These are phyloP conservation scores for Yamadazyma aaseri DNA, from an alignment of 1,139 yeast genomes.

Conservation along the genomic window DNA sequence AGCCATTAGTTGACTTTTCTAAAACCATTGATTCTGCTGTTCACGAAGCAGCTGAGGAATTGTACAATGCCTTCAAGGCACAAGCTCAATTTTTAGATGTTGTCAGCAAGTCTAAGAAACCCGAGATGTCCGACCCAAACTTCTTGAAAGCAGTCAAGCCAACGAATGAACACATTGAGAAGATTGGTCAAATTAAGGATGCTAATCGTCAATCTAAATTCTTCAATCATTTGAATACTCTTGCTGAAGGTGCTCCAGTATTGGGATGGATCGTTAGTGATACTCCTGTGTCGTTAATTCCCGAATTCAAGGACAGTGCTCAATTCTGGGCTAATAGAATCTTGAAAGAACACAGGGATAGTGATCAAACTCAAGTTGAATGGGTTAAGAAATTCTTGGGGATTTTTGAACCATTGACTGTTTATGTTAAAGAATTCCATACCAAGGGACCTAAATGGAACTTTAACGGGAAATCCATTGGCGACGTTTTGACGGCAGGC, in stretches of 20 bases:
- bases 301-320: constrained; percentile 87
- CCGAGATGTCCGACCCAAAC: constrained; percentile 53
- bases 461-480: constrained; percentile 47
- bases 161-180: constrained; percentile 58
- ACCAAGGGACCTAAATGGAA: constrained; percentile 85
- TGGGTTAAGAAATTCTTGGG: constrained; percentile 74
- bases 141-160: constrained; percentile 66
- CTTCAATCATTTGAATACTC: constrained; percentile 72
- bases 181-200: constrained; percentile 68
- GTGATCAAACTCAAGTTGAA: constrained; percentile 62
- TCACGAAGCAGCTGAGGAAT: constrained; percentile 54
- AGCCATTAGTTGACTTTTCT: constrained; percentile 62
- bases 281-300: constrained; percentile 68
- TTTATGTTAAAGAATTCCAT: constrained; percentile 73
- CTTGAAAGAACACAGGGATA: constrained; percentile 75
- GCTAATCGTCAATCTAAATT: constrained; percentile 64
- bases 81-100: constrained; percentile 59
- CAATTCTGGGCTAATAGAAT: constrained; percentile 93
- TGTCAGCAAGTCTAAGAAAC: constrained; percentile 63
- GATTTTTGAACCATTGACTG: constrained; percentile 67
- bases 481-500: constrained; percentile 24
- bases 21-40: constrained; percentile 61
- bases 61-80: constrained; percentile 58
- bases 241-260: constrained; percentile 87
- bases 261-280: constrained; percentile 85